Evolutionary conservation across 2,329 filamentous ascomycete species (phyloP), one percentile per base, ranked within the genome.

Genomic region (Cercospora beticola): DNA sequence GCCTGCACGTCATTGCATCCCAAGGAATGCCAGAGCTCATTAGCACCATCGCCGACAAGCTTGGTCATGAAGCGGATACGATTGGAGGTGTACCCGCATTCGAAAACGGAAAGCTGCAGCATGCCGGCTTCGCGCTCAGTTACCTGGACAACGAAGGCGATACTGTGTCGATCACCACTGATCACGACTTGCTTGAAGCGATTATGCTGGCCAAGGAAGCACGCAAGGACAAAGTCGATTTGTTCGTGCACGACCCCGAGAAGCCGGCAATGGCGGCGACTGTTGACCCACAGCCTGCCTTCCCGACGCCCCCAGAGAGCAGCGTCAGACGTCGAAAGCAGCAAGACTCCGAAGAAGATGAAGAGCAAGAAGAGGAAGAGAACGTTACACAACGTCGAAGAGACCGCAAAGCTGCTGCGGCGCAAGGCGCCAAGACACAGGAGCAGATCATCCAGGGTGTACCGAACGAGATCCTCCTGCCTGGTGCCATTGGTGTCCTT

Each of bases 91-190:
- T 87, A 59, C 92, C 94, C 1, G 85, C 82, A 0, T 90, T 94
- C 21, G 90, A 93, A 66, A 90, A 97, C 26, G 93, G 93, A 75
- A 90, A 89, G 77, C 84, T 97, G 52, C 88, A 89, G 60, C 86
- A 88, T 62, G 86, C 88, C 40, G 95, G 95, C 6, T 99, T 94
- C 77, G 95, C 94, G 30, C 84, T 99, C 70, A 97, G 93, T 84
- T 99, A 98, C 78, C 85, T 98, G 73, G 95, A 99, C 78, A 94
- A 98, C 75, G 95, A 99, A 78, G 94, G 95, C 66, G 95, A 99
- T 78, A 94, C 92, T 0, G 93, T 99, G 16, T 97, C 94, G 49
- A 97, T 99, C 78, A 99, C 95, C 10, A 97, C 94, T 0, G 93
- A 98, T 77, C 90, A 94, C 72, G 95, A 99, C 78, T 86, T 99